Evolutionary conservation across 2,329 filamentous ascomycete genomes (phyloP).

Genomic region (Penicillium psychrosexuale): DNA sequence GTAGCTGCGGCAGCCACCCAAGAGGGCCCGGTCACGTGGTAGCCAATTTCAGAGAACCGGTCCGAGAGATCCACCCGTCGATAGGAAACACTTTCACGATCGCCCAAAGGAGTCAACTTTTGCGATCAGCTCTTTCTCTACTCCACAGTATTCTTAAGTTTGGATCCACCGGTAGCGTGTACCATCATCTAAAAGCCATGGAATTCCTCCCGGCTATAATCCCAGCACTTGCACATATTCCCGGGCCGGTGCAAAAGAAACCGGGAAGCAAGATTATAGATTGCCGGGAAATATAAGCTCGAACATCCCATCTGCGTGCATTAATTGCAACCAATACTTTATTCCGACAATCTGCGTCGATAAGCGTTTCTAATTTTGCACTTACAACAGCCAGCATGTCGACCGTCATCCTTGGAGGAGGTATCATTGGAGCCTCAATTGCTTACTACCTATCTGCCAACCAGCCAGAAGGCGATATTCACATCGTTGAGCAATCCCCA

Average conservation of each 20-base stretch:
- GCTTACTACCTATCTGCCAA: slow-evolving; percentile 66
- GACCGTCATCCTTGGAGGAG: slow-evolving; percentile 66
- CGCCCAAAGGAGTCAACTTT: not conserved
- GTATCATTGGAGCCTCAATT: slow-evolving; percentile 67
- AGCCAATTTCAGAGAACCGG: not conserved
- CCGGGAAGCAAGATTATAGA: not conserved
- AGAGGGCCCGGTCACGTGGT: no score
- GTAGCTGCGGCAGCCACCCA: no score
- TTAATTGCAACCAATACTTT: not conserved
- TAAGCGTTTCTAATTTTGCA: not conserved
- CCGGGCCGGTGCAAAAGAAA: not conserved
- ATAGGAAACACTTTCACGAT: not conserved
- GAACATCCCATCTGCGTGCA: not conserved
- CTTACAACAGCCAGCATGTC: slow-evolving; percentile 33
- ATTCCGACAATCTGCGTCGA: not conserved
- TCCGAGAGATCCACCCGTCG: not conserved
- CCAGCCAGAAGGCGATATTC: slow-evolving; percentile 43
- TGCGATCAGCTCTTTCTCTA: not conserved
- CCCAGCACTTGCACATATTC: not conserved
- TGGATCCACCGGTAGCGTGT: not conserved
- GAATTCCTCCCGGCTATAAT: not conserved
- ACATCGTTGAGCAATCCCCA: slow-evolving; percentile 56
- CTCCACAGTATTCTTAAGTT: not conserved
- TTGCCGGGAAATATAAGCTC: not conserved
- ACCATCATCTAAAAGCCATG: not conserved